Percentiles rank a stretch among this genome's conserved stretches.
Evolutionary conservation across 208 protist species (phyloP).

Genomic region (Balamuthia mandrillaris): DNA sequence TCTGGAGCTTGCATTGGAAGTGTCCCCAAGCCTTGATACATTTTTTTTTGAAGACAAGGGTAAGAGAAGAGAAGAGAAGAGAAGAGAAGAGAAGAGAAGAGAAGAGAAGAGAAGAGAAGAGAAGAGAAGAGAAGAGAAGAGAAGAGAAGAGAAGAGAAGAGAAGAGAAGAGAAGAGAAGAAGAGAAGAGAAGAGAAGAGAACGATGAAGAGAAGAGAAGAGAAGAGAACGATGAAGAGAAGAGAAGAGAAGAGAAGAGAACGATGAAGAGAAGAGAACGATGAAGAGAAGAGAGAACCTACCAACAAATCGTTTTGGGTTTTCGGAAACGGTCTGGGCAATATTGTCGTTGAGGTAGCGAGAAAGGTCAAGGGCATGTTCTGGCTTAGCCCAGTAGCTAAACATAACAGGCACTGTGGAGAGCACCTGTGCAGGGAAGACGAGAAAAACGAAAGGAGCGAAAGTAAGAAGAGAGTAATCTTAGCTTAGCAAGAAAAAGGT

Average conservation of each 20-base stretch:
- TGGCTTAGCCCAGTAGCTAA: constrained; percentile 80
- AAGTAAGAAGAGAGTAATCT: too few relatives aligned
- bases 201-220: not conserved
- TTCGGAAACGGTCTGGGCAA: constrained; percentile 59
- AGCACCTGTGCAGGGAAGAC: constrained; percentile 61
- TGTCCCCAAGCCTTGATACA: constrained; percentile 62
- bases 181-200: not conserved
- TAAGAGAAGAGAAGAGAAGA: too few relatives aligned
- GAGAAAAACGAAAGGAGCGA: too few relatives aligned
- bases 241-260: not conserved
- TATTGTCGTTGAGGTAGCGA: constrained; percentile 73
- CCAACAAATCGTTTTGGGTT: constrained; percentile 68
- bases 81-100: too few relatives aligned
- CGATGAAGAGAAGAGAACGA: not conserved
- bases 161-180: too few relatives aligned
- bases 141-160: too few relatives aligned
- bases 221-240: too few relatives aligned
- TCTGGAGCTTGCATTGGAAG: constrained; percentile 76
- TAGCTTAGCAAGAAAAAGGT: too few relatives aligned
- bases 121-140: too few relatives aligned
- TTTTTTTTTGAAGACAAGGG: too few relatives aligned
- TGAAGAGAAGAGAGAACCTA: too few relatives aligned
- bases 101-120: too few relatives aligned
- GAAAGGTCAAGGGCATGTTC: constrained; percentile 68
- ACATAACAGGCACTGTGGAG: constrained; percentile 81